A percentile compares a stretch with the other conserved stretches of the same genome.
Evolutionary conservation across 441 rosid genomes (phyloP).

Genomic region (Mallotus repandus): DNA sequence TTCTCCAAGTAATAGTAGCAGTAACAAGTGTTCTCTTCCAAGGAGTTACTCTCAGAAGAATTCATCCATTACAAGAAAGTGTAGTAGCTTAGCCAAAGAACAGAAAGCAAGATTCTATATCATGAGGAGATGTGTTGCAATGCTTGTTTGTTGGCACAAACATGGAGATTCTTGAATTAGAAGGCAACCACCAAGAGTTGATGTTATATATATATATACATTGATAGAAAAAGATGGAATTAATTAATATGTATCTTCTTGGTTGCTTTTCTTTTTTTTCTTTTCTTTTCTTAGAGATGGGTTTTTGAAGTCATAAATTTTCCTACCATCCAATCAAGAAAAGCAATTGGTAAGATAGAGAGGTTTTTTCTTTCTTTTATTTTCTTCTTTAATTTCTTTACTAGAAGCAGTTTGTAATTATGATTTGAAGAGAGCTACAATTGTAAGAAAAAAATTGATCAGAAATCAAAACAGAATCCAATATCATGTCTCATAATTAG

Average conservation of each 20-base stretch:
- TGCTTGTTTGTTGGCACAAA: conserved; percentile 99
- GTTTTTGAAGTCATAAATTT: conserved; percentile 21
- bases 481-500: conserved; percentile 4
- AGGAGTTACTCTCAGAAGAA: conserved; percentile 62
- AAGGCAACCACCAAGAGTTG: background rate
- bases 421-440: conserved; percentile 30
- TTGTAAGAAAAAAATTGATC: conserved; percentile 30
- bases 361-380: conserved; percentile 14
- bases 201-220: background rate
- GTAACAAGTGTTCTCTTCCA: conserved; percentile 31
- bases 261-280: background rate
- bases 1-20: conserved; percentile 24
- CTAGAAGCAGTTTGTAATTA: conserved; percentile 40
- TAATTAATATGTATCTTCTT: conserved; percentile 9
- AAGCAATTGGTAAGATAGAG: conserved; percentile 10
- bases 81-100: conserved; percentile 86
- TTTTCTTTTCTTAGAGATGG: conserved; percentile 25
- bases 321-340: conserved; percentile 27
- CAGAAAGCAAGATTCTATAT: conserved; percentile 95
- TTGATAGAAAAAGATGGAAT: background rate
- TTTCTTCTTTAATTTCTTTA: background rate
- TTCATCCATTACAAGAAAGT: conserved; percentile 60
- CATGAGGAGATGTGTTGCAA: conserved; percentile 97
- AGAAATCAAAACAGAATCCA: conserved; percentile 19
- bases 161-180: conserved; percentile 72